phyloP scores from a whole-genome alignment of 176 grass and related monocot genomes.

The Pontederia crassipes region DNA sequence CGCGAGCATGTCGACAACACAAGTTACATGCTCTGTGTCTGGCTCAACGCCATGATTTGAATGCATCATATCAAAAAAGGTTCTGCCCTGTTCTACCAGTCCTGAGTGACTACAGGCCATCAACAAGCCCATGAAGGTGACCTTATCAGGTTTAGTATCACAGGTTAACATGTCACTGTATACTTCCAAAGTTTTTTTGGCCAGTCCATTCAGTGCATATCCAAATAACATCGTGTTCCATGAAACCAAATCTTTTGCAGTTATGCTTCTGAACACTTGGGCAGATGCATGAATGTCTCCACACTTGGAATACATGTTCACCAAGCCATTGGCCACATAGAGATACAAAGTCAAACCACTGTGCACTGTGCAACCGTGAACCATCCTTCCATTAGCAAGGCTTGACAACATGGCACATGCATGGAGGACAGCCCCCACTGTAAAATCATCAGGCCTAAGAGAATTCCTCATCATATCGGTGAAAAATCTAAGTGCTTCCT shows the following conservation, averaged over 20 bases:
- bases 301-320: conserved; percentile 64
- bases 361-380: conserved; percentile 31
- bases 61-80: conserved; percentile 35
- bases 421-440: conserved; percentile 42
- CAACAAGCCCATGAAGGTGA: conserved; percentile 42
- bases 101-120: conserved; percentile 56
- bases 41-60: conserved; percentile 28
- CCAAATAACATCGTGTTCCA: conserved; percentile 64
- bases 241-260: conserved; percentile 37
- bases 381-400: conserved; percentile 36
- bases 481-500: conserved; percentile 37
- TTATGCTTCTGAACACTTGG: conserved; percentile 22
- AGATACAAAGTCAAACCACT: conserved; percentile 29
- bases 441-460: conserved; percentile 38
- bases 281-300: conserved; percentile 28
- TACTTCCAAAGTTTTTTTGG: conserved; percentile 19
- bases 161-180: conserved; percentile 27
- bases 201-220: conserved; percentile 35
- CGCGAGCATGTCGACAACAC: conserved; percentile 49
- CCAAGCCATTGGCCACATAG: conserved; percentile 51
- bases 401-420: conserved; percentile 24
- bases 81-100: conserved; percentile 32
- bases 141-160: conserved; percentile 27
- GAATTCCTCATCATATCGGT: conserved; percentile 26
- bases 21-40: conserved; percentile 37